Evolutionary conservation across 2,329 filamentous ascomycete species (phyloP), one percentile per base, ranked within the genome.

Genomic region (Lecanicillium sp.): DNA sequence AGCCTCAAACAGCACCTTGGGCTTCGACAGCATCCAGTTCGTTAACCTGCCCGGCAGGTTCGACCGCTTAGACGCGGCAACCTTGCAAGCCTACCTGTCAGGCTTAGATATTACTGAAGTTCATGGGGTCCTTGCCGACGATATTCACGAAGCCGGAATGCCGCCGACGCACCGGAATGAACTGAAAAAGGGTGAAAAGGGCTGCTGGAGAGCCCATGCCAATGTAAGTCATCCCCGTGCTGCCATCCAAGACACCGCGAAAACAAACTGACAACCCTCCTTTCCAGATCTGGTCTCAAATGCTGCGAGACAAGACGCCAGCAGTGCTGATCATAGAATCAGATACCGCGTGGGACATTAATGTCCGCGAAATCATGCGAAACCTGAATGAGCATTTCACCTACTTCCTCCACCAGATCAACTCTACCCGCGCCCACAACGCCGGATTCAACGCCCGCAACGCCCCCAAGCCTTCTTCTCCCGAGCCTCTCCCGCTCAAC

Each of bases 321-420:
- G 47, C n/a, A 43, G 41, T 51, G 28, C 38, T 57, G 15, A 45
- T 55, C 32, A 38, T 57, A 16, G 54, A 57, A 29, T 52, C 52
- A 19, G 53, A 56, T 38, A 51, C 53, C 14, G 47, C 44, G 5
- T 56, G 51, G 52, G 52, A 56, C 28, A 22, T 53, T 33, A 46
- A 54, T 31, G 25, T 54, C 13, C 49, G 48, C 4, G 41, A 43
- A 11, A 49, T 51, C 40, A 53, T 53, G 47, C 33, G 41, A 9
- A 37, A 35, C 29, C 39, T 51, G 11, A 53, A 53, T 42, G 35
- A 43, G 36, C 33, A 50, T 29, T 52, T 50, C 16, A 41, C 45
- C 38, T 22, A 45, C 25, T 28, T 41, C 34, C 39, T 41, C 34
- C 20, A 29, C 30, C 22, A 17, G 3, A 14, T 41, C 18, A 28